Evolutionary conservation across 371 early-diverging fungal species (phyloP), one percentile per base, ranked within the genome.

Genomic region (Mortierella sp.): DNA sequence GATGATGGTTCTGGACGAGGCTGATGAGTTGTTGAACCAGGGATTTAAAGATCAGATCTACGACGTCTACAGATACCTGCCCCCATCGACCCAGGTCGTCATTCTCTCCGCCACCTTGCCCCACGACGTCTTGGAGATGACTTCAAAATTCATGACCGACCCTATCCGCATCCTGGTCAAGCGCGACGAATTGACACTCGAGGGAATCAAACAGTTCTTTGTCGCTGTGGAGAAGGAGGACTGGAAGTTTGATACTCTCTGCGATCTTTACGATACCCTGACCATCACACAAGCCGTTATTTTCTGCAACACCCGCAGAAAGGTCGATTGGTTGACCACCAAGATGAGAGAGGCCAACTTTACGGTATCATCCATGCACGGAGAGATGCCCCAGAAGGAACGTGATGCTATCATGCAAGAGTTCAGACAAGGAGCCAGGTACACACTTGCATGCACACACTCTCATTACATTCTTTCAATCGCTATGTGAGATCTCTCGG

Each of bases 41-140:
- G 99, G 99, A 29, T 99, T 99, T 94, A 98, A 97, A 91, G 99
- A 99, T 81, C 98, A 99, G 88, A 99, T 99, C 85, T 98, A 99
- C 88, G 96, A 98, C 75, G 97, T 99, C 55, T 99, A 98, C 92
- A 95, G 95, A 89, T 93, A 94, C 83, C 91, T 99, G 73, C 99
- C 99, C 56, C 95, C 97, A 46, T 91, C 91, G 78, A 96, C 98
- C 18, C 99, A 99, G 91, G 99, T 99, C 44, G 99, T 99, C n/a
- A 92, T 99, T 65, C 94, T 99, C 75, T 96, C 96, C 35, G 99
- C 99, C 76, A 99, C 99, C 14, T 92, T 99, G 87, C 99, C 99
- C 56, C 92, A 93, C 83, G 98, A 97, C 76, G 98, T 97, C 72
- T 89, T 98, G 80, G 97, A 97, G 81, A 93, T 98, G 75, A 96